phyloP scores from a whole-genome alignment of 1,284 basidiomycete species.

The Volvariella surrecta region DNA sequence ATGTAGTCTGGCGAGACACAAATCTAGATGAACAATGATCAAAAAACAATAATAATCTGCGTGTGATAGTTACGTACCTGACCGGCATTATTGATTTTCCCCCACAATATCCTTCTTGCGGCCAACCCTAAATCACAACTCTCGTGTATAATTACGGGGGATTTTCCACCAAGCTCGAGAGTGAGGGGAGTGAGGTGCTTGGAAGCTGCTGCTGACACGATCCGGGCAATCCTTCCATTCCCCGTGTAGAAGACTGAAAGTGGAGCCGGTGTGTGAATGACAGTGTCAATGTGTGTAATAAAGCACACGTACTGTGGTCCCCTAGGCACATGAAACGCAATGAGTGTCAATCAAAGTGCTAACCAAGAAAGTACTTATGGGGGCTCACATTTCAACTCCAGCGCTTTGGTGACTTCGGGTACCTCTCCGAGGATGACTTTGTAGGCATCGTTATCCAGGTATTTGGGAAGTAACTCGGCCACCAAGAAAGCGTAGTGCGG shows the following conservation, averaged over 20 bases:
- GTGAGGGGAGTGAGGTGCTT: constrained; percentile 68
- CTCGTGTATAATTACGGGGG: constrained; percentile 73
- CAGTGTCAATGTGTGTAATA: too few relatives aligned
- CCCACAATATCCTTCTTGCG: constrained; percentile 68
- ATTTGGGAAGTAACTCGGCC: constrained; percentile 67
- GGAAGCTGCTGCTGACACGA: constrained; percentile 61
- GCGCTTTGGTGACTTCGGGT: constrained; percentile 64
- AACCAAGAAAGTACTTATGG: neutral
- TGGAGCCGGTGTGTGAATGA: too few relatives aligned
- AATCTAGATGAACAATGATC: too few relatives aligned
- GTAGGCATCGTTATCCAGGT: constrained; percentile 69
- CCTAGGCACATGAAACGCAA: constrained; percentile 12
- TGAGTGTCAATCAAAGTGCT: neutral
- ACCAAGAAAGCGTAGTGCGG: constrained; percentile 65
- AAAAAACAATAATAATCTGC: too few relatives aligned
- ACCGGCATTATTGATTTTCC: constrained; percentile 69
- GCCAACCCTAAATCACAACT: constrained; percentile 48
- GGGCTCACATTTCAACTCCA: constrained; percentile 68
- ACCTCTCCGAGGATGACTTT: constrained; percentile 73
- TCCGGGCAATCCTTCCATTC: constrained; percentile 45
- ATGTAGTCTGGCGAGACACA: constrained; percentile 79
- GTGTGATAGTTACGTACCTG: constrained; percentile 43
- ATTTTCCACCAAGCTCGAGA: constrained; percentile 66
- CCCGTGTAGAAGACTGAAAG: constrained; percentile 36
- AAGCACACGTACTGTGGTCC: constrained; percentile 15